A percentile compares a stretch with the other conserved stretches of the same genome.
Conservation (phyloP, 2,329 filamentous ascomycete genomes). For the Helicocarpus griseus region DNA sequence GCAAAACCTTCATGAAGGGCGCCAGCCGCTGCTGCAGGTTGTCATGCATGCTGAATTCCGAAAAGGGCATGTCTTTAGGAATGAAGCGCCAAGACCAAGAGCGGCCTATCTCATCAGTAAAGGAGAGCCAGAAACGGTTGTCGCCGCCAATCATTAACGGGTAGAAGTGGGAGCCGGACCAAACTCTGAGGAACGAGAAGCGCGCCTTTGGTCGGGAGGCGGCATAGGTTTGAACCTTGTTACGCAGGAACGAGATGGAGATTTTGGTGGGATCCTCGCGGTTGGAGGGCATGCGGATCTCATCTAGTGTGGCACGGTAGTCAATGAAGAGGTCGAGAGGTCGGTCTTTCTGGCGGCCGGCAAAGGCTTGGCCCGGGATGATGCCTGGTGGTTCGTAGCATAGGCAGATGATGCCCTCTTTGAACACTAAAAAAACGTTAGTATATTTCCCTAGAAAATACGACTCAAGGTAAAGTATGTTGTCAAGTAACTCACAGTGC, state of each 20-base stretch:
- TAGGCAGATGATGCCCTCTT: conserved; percentile 34
- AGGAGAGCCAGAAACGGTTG: conserved; percentile 27
- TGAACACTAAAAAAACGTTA: conserved; percentile 29
- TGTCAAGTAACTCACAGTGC: conserved; percentile 18
- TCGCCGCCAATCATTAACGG: conserved; percentile 36
- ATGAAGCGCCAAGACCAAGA: conserved; percentile 41
- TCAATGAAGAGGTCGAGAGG: conserved; percentile 38
- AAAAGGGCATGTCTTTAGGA: conserved; percentile 38
- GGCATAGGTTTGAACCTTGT: conserved; percentile 16
- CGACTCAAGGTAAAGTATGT: not conserved
- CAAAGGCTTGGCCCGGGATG: conserved; percentile 30
- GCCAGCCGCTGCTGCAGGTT: conserved; percentile 24
- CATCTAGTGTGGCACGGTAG: conserved; percentile 21
- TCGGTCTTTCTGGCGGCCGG: conserved; percentile 28
- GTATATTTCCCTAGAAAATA: not conserved
- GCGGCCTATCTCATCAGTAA: conserved; percentile 36
- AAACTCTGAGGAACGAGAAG: conserved; percentile 39
- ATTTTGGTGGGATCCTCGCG: conserved; percentile 26
- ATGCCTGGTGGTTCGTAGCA: not conserved
- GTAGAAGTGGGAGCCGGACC: conserved; percentile 42
- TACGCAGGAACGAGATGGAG: conserved; percentile 23
- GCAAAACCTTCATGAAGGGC: conserved; percentile 14
- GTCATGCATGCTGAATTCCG: conserved; percentile 37
- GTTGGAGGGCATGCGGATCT: conserved; percentile 16
- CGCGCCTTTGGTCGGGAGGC: conserved; percentile 15